These are phyloP conservation scores for Clathrus columnatus DNA, from an alignment of 768 basidiomycete species.

Conservation along the genomic window DNA sequence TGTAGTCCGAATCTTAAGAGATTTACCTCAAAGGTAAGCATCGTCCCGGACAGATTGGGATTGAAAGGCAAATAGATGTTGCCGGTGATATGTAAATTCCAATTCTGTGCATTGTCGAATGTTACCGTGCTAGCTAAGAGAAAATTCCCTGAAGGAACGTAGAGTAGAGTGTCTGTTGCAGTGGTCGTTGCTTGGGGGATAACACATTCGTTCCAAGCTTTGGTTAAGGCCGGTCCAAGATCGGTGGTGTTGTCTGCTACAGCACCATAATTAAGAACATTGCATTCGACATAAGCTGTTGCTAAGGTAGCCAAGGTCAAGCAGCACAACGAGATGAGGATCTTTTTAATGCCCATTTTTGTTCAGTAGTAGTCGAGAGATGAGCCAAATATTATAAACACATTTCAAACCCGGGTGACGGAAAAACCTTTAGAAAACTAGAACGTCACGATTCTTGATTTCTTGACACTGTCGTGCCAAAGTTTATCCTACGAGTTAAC, in stretches of 20 bases:
- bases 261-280: conserved; percentile 19
- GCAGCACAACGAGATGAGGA: neutral
- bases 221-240: conserved; percentile 19
- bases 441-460: neutral
- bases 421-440: neutral
- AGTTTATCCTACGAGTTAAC: neutral
- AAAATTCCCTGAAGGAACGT: conserved; percentile 20
- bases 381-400: neutral
- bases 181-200: conserved; percentile 15
- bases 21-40: conserved; percentile 19
- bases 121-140: conserved; percentile 15
- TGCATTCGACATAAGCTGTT: conserved; percentile 12
- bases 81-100: conserved; percentile 19
- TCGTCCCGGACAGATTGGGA: conserved; percentile 17
- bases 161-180: conserved; percentile 16
- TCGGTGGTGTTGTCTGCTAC: conserved; percentile 21
- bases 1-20: too few species aligned
- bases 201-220: conserved; percentile 18
- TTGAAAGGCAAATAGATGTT: conserved; percentile 17
- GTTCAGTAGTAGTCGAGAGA: too few species aligned
- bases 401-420: neutral
- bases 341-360: too few species aligned
- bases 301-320: neutral
- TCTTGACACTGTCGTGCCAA: neutral
- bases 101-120: conserved; percentile 18